Evolutionary conservation across 352 stramenopile genomes (phyloP), one percentile per base, ranked within the genome.

Genomic region (Phytophthora meadii): DNA sequence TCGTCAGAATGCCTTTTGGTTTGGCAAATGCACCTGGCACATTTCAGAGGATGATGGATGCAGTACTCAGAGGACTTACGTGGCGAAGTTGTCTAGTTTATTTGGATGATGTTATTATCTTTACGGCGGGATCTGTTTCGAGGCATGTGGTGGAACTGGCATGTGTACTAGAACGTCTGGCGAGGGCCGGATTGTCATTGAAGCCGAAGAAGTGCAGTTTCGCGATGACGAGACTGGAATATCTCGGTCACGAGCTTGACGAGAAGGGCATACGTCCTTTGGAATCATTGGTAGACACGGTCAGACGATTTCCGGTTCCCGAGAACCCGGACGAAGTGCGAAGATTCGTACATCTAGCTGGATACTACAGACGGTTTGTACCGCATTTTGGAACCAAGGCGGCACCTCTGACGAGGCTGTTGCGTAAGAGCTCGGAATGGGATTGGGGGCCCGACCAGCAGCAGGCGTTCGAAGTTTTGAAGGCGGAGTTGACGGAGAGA

Each of bases 311-410:
- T 22, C 51, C 60, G 2, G 36, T 22, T 3, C 72, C 67, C 0
- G 59, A 12, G 24, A 50, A 74, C 19, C 19, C 2, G 0, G 32
- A 17, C 0, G 58, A 42, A 19, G 39, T 77, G 1, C 52, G 49
- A 25, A 14, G 63, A 11, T 74, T 77, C 28, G 64, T 77, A 1
- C 60, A 75, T 22, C 10, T 79, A 9, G 63, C 62, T 0, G 67
- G 62, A 0, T 79, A 75, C 19, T 79, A 76, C n/a, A 27, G 71
- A 3, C 28, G 61, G 1, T 76, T 79, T 34, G 42, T 76, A 0
- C 8, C 55, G 1, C 12, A 48, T 1, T 81, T 77, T 15, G 68
- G 54, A 1, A 37, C n/a, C 0, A 61, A 50, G 17, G 39, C 52
- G 5, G 34, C 44, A 4, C 59, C 68, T 3, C 11, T 80, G 8